phyloP scores from a whole-genome alignment of 2,329 filamentous ascomycete genomes.

The Aspergillus fumigatus region DNA sequence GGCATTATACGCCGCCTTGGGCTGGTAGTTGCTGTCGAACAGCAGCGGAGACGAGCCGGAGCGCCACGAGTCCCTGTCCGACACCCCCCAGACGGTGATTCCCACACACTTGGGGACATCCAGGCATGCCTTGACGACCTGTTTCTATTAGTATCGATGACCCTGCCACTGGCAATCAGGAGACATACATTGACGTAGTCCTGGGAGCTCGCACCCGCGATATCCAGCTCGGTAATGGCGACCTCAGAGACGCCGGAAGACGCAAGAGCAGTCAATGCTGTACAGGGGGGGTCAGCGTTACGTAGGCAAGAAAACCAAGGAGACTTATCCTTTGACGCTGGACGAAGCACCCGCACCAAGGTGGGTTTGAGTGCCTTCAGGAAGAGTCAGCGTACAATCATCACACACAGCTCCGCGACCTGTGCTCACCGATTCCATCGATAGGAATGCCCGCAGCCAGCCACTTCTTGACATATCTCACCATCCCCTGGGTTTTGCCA shows the following conservation, averaged over 20 bases:
- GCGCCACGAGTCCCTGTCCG: conserved; percentile 44
- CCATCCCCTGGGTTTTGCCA: conserved; percentile 56
- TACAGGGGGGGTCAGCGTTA: conserved; percentile 20
- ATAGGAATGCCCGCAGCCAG: conserved; percentile 58
- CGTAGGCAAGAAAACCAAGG: neutral
- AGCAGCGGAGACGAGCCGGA: conserved; percentile 34
- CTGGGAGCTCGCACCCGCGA: conserved; percentile 50
- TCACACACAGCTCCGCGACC: neutral
- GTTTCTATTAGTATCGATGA: conserved; percentile 15
- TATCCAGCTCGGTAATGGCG: conserved; percentile 66
- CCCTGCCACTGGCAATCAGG: conserved; percentile 4
- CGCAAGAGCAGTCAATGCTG: conserved; percentile 52
- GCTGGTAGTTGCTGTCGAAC: conserved; percentile 38
- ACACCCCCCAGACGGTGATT: conserved; percentile 59
- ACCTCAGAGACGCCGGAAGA: conserved; percentile 50
- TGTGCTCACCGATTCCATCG: conserved; percentile 52
- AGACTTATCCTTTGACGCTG: conserved; percentile 1
- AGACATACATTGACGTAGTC: conserved; percentile 53
- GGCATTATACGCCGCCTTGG: conserved; percentile 40
- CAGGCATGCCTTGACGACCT: conserved; percentile 53
- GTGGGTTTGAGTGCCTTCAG: conserved; percentile 52
- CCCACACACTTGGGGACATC: conserved; percentile 57
- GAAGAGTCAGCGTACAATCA: conserved; percentile 6
- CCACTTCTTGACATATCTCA: conserved; percentile 60
- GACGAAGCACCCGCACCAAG: conserved; percentile 27